Base-by-base conservation (phyloP, 2,329 filamentous ascomycete genomes). In the Lachnellula arida region DNA sequence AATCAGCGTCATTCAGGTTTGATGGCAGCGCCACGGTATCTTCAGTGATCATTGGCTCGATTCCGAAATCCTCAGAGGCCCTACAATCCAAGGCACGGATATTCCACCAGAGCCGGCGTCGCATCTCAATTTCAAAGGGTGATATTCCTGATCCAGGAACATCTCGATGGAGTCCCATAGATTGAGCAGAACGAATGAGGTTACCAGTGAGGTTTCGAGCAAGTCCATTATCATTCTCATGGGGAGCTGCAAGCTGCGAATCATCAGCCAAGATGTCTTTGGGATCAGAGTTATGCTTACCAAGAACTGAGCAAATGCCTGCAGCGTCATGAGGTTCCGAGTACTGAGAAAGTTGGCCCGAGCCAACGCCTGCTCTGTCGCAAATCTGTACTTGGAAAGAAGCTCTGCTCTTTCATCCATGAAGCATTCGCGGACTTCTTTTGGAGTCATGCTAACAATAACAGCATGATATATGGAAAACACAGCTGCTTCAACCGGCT, bases 91-190 rank as follows among this genome's bases (percentile, higher is more conserved):
- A 71, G 3, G 78, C 72, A 42, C 82, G 71, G 9, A 87, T 74
- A n/a, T 78, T 74, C 76, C 81, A 85, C 80, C 83, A 87, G 0
- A 86, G 66, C 2, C 84, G 75, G 22, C 84, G 75, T 39, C 83
- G 74, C 69, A 85, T 78, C 65, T 87, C 82, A 0, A 77, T 76
- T 54, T 86, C 82, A 55, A 81, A 84, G 0, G 81, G 78, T 0
- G 76, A 73, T 4, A 87, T 70, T 1, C 75, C 75, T 39, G 85
- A 74, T 46, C 74, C 69, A 4, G 72, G 70, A 11, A 76, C 70
- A 57, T 74, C 73, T 51, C 74, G 72, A 55, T 76, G 74, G 51
- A 76, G 65, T 23, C 74, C 74, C 17, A 75, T 73, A 32, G 72
- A 73, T 23, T 73, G 68, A 22, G 72, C 73, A 47, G 75, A 74